Evolutionary conservation across 371 early-diverging fungal species (phyloP), one percentile per base, ranked within the genome.

Genomic region (Apophysomyces ossiformis): DNA sequence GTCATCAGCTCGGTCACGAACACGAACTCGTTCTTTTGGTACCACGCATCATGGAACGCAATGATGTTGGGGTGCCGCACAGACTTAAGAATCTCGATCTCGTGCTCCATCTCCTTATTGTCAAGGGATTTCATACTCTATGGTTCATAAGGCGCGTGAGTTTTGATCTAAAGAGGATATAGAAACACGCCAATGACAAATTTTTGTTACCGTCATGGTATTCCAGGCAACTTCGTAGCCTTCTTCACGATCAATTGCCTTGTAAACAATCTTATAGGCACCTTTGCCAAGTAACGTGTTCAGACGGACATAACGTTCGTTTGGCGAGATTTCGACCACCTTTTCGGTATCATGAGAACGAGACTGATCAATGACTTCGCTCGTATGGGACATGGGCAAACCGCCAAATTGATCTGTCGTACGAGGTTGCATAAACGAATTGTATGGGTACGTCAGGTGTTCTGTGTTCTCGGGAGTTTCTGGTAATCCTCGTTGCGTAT

Each of bases 211-310:
- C 82, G 79, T 77, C 71, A 79, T 72, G 0, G 76, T 68, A 70
- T 93, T 93, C 93, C 94, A 94, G 36, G 95, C 95, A 6, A 94
- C 92, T 75, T 93, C 93, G 44, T 90, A 85, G 5, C 93, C 93
- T 73, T 92, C 92, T 64, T 92, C 91, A 21, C 86, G 81, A 68
- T 94, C 93, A 66, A 92, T 86, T 12, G 91, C 92, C 64, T 92
- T 93, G 71, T 85, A 92, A 4, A 94, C 95, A 36, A 89, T 86
- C 68, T 94, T 94, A 74, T 89, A 92, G 5, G 93, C 91, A 6
- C 95, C 81, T 64, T 80, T 79, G 50, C 81, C 83, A 16, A 83
- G 67, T 7, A 82, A 57, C 2, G 81, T 82, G 37, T 77, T 78
- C 12, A 83, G 71, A 35, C 74, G 69, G 1, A 80, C 69, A 63